A percentile compares a stretch with the other conserved stretches of the same genome.
phyloP scores from a whole-genome alignment of 805 yeast genomes.

The Pichia exigua region DNA sequence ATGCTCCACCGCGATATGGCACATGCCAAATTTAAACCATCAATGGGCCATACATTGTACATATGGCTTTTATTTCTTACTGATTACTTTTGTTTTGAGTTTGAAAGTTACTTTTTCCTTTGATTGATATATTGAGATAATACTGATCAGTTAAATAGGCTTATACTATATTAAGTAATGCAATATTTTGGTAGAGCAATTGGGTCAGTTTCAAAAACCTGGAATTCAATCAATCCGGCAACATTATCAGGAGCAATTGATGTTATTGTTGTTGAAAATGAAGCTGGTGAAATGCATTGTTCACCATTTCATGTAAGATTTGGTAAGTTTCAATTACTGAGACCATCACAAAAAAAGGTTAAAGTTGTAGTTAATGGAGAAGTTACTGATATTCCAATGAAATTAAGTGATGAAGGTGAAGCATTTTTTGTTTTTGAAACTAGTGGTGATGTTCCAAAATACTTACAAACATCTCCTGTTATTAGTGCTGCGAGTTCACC shows the following conservation, averaged over 20 bases:
- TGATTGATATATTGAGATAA: not conserved
- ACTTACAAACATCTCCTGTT: constrained; percentile 82
- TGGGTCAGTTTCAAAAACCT: constrained; percentile 90
- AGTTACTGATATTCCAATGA: constrained; percentile 84
- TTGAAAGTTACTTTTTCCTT: no score
- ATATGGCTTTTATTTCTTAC: not conserved
- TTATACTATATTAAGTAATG: constrained; percentile 37
- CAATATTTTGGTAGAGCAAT: constrained; percentile 96
- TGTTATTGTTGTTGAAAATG: constrained; percentile 88
- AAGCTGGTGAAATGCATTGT: constrained; percentile 63
- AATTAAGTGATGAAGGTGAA: constrained; percentile 95
- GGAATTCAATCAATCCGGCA: constrained; percentile 96
- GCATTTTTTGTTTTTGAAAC: constrained; percentile 96
- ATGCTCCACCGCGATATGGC: not conserved
- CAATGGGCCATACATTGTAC: not conserved
- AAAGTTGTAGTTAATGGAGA: constrained; percentile 80
- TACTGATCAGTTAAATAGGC: not conserved
- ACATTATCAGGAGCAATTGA: constrained; percentile 96
- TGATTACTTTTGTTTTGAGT: no score
- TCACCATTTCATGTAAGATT: constrained; percentile 96
- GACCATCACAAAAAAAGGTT: constrained; percentile 93
- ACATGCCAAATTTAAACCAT: not conserved
- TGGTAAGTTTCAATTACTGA: constrained; percentile 85
- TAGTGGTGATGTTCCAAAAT: constrained; percentile 60
- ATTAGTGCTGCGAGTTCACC: constrained; percentile 64